Evolutionary conservation across 305 asterid genomes (phyloP).

Genomic region (Rubia balearica): DNA sequence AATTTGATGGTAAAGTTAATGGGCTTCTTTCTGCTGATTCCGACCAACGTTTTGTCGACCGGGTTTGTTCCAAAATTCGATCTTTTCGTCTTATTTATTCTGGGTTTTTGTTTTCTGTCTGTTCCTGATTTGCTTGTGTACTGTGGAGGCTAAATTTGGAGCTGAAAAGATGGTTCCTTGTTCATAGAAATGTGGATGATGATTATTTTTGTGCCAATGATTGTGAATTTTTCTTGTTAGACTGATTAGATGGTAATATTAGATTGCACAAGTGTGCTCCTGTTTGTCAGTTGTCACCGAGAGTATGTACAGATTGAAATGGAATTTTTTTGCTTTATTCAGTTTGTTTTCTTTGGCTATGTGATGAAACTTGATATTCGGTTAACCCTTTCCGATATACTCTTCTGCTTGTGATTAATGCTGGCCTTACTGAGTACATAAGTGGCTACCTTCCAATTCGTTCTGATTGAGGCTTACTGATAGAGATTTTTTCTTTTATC

Average conservation of each 20-base stretch:
- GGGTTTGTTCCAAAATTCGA: slow-evolving; percentile 45
- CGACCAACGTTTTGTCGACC: slow-evolving; percentile 75
- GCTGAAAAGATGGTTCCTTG: slow-evolving; percentile 6
- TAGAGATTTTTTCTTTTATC: background rate
- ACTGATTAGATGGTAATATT: background rate
- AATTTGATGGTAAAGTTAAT: slow-evolving; percentile 55
- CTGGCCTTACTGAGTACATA: background rate
- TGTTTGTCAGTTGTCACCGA: slow-evolving; percentile 1
- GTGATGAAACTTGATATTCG: background rate
- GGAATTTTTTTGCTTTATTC: background rate
- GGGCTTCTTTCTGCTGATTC: slow-evolving; percentile 68
- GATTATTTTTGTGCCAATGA: too few relatives aligned
- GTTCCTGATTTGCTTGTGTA: background rate
- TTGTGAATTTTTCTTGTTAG: background rate
- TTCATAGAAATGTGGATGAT: background rate
- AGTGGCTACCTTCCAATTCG: background rate
- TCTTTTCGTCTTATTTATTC: background rate
- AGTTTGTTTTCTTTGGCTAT: background rate
- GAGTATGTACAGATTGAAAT: background rate
- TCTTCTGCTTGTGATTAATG: background rate
- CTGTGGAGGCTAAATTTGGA: background rate
- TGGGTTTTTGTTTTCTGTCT: background rate
- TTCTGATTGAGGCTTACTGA: background rate
- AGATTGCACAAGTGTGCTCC: background rate
- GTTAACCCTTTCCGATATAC: background rate